Percentiles rank a stretch among this genome's conserved stretches.
Conservation (phyloP, 306 rosid species). For the Herpetospermum pedunculosum region DNA sequence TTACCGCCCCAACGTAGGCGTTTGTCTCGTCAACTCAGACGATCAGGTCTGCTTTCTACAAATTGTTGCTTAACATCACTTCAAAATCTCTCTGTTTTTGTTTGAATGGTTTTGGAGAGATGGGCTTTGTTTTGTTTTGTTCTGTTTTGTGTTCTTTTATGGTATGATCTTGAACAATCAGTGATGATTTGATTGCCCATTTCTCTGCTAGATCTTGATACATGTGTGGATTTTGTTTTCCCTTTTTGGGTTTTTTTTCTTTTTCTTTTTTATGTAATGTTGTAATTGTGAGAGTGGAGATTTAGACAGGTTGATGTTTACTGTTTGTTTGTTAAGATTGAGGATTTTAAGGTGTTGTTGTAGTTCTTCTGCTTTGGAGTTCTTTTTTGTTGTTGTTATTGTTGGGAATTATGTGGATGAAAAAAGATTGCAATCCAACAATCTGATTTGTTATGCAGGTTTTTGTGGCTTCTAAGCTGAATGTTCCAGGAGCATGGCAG, state of each 20-base stretch:
- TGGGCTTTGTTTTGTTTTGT: neutral
- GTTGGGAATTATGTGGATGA: neutral
- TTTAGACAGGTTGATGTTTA: neutral
- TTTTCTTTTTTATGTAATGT: neutral
- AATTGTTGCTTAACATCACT: neutral
- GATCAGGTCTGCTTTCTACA: slow-evolving; percentile 28
- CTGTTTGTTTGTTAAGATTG: neutral
- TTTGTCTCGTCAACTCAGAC: slow-evolving; percentile 79
- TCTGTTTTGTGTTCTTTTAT: neutral
- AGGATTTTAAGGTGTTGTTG: neutral
- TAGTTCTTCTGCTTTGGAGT: neutral
- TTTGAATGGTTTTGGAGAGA: neutral
- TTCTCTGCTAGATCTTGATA: neutral
- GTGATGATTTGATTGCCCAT: neutral
- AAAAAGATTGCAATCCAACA: neutral
- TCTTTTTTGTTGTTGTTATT: neutral
- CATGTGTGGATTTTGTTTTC: neutral
- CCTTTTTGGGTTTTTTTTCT: neutral
- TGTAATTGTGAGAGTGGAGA: neutral
- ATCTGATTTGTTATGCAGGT: slow-evolving; percentile 32
- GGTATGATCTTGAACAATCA: neutral
- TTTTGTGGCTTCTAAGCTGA: slow-evolving; percentile 86
- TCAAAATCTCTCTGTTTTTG: no score
- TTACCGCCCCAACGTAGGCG: slow-evolving; percentile 97
- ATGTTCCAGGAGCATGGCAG: slow-evolving; percentile 99